A percentile compares a stretch with the other conserved stretches of the same genome.
These are phyloP conservation scores for Anthoceros angustus DNA, from an alignment of 225 moss, liverwort and hornwort species.

Conservation along the genomic window DNA sequence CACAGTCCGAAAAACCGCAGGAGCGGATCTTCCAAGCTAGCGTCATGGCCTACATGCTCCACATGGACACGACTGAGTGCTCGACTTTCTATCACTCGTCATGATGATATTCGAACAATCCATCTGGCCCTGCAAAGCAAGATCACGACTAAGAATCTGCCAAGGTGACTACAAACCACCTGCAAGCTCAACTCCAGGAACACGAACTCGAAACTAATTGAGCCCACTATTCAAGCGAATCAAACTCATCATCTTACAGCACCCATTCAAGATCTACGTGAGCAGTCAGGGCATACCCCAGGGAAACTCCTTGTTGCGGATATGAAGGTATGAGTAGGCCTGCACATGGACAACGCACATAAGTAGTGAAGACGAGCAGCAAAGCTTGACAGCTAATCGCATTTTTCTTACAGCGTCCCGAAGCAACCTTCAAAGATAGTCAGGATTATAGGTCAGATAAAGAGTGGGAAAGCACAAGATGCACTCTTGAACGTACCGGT, in stretches of 20 bases:
- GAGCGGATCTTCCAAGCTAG: no score
- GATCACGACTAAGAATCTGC: neutral
- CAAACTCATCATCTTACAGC: neutral
- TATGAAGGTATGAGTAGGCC: neutral
- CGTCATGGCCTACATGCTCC: no score
- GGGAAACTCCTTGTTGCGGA: neutral
- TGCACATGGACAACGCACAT: neutral
- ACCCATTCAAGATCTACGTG: neutral
- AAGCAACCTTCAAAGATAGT: no score
- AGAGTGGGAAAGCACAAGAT: no score
- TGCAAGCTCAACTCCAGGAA: neutral
- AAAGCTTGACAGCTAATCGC: no score
- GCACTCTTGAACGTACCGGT: neutral
- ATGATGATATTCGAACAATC: conserved; percentile 1
- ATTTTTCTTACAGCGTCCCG: no score
- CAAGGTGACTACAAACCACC: neutral
- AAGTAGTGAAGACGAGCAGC: no score
- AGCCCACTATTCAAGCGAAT: neutral
- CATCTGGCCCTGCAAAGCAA: neutral
- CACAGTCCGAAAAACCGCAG: no score
- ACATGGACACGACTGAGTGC: neutral
- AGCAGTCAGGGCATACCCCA: neutral
- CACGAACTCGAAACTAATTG: neutral
- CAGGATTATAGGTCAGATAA: no score
- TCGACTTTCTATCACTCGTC: neutral